phyloP scores from a whole-genome alignment of 2,329 filamentous ascomycete species.

The Trichoderma atrobrunneum region DNA sequence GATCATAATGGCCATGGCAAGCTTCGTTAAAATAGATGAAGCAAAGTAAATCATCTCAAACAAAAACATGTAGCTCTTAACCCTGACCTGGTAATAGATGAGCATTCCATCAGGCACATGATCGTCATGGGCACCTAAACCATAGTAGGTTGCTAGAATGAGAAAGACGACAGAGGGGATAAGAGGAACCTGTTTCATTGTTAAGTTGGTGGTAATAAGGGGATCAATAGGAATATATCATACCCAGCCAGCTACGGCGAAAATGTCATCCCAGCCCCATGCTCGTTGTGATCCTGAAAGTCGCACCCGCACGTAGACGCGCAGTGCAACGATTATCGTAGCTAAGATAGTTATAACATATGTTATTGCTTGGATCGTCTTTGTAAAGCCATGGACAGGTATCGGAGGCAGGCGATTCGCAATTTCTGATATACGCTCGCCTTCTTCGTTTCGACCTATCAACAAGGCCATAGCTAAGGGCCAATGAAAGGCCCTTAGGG shows the following conservation, averaged over 20 bases:
- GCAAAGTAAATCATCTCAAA: constrained; percentile 1
- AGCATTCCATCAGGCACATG: not conserved
- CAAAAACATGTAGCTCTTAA: not conserved
- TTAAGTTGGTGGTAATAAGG: not conserved
- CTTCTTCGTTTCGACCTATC: not conserved
- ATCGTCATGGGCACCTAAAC: not conserved
- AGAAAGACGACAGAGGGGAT: not conserved
- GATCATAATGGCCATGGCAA: constrained; percentile 5
- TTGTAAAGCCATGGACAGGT: not conserved
- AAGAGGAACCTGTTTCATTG: not conserved
- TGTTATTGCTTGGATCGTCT: not conserved
- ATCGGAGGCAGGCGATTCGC: not conserved
- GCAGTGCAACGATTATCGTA: not conserved
- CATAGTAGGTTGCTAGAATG: not conserved
- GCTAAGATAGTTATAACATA: not conserved
- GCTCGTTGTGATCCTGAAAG: not conserved
- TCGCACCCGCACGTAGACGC: not conserved
- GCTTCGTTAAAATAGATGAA: not conserved
- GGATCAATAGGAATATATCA: not conserved
- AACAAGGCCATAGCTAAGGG: not conserved
- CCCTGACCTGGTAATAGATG: not conserved
- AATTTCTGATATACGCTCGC: not conserved
- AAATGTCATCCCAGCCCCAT: not conserved
- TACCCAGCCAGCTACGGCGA: not conserved
- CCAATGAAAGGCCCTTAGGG: not conserved